Percentiles rank a stretch among this genome's conserved stretches.
Conservation (phyloP, 345 rosid genomes). For the Dipteronia dyeriana region DNA sequence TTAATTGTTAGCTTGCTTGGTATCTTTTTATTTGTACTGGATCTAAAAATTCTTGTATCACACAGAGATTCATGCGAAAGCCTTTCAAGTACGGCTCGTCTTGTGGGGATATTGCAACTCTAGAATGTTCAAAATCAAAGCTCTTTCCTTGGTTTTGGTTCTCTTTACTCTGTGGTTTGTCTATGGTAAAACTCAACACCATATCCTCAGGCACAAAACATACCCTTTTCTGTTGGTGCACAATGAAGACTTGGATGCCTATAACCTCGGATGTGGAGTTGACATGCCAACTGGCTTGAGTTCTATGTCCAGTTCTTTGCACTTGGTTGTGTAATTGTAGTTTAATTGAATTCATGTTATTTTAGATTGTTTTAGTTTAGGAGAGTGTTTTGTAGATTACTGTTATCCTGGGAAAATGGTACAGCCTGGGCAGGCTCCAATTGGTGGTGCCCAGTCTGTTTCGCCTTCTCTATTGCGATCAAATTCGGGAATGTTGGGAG, state of each 20-base stretch:
- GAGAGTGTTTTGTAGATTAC: conserved; percentile 31
- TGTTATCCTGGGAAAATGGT: conserved; percentile 54
- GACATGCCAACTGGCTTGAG: conserved; percentile 36
- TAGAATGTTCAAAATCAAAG: conserved; percentile 49
- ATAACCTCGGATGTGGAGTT: conserved; percentile 35
- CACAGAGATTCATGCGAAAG: conserved; percentile 47
- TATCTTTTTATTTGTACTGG: conserved; percentile 21
- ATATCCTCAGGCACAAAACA: conserved; percentile 35
- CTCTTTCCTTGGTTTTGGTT: conserved; percentile 31
- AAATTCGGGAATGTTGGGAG: conserved; percentile 70
- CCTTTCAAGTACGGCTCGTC: conserved; percentile 27
- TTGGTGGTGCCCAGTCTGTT: conserved; percentile 74
- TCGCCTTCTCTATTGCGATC: conserved; percentile 70
- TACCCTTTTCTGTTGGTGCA: conserved; percentile 28
- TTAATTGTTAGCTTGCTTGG: conserved; percentile 12
- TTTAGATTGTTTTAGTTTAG: conserved; percentile 35
- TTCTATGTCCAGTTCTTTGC: conserved; percentile 20
- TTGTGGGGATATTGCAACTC: conserved; percentile 27
- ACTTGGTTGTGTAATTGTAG: conserved; percentile 29
- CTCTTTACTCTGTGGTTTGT: conserved; percentile 35
- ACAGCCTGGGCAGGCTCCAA: conserved; percentile 80
- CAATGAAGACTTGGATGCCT: conserved; percentile 40
- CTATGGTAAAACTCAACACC: conserved; percentile 37
- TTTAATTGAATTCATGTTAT: conserved; percentile 35
- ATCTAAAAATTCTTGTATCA: conserved; percentile 35